Conservation (phyloP, 148 eudicot genomes). For the Cornus suecica region DNA sequence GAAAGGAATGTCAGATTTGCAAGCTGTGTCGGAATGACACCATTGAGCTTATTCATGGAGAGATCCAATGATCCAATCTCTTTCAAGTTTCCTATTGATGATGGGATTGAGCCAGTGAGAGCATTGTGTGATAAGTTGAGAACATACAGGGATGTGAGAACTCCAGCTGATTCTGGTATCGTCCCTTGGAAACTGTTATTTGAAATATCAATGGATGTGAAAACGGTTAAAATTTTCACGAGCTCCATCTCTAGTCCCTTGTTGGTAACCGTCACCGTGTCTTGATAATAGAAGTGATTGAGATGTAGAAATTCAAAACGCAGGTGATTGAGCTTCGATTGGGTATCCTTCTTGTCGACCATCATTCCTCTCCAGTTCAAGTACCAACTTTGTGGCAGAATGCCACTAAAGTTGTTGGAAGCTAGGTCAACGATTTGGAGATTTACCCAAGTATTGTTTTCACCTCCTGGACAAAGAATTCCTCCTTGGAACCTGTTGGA, state of each 20-base stretch:
- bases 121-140: conserved; percentile 23
- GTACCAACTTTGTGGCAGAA: conserved; percentile 8
- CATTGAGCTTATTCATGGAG: conserved; percentile 17
- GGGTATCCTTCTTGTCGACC: conserved; percentile 11
- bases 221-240: conserved; percentile 13
- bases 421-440: conserved; percentile 33
- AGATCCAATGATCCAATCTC: conserved; percentile 17
- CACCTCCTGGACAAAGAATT: not conserved
- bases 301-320: not conserved
- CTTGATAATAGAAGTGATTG: conserved; percentile 22
- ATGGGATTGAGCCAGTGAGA: conserved; percentile 11
- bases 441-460: conserved; percentile 4
- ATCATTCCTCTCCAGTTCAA: conserved; percentile 17
- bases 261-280: conserved; percentile 10
- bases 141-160: conserved; percentile 9
- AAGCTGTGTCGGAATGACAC: conserved; percentile 18
- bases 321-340: conserved; percentile 4
- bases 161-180: conserved; percentile 20
- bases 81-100: conserved; percentile 17
- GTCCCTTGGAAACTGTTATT: conserved; percentile 15
- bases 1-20: conserved; percentile 19
- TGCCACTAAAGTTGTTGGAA: conserved; percentile 23
- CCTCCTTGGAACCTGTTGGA: conserved; percentile 15
- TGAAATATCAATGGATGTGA: conserved; percentile 29
- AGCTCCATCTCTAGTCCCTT: conserved; percentile 23